Evolutionary conservation across 129 eudicot genomes (phyloP).

Genomic region (Lonicera japonica): DNA sequence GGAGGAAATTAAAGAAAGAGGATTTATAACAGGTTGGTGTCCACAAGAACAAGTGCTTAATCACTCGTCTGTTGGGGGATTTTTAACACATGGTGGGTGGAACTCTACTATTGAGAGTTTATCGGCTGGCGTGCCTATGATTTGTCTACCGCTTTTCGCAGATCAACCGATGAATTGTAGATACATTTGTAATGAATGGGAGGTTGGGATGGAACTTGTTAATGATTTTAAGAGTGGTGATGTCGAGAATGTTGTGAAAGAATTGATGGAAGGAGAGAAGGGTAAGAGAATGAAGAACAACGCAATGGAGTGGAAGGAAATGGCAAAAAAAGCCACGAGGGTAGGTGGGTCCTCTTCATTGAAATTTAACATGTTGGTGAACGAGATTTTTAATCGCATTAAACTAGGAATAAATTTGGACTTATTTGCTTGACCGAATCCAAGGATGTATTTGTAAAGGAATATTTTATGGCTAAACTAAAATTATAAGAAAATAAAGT

Average conservation of each 20-base stretch:
- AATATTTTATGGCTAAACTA: too few relatives aligned
- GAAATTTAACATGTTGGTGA: slow-evolving; percentile 3
- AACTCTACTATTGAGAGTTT: slow-evolving; percentile 13
- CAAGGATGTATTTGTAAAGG: too few relatives aligned
- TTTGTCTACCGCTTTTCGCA: slow-evolving; percentile 19
- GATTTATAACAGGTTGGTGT: neutral
- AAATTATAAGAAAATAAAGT: too few relatives aligned
- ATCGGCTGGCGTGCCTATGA: slow-evolving; percentile 30
- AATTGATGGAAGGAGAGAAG: slow-evolving; percentile 15
- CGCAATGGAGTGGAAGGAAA: slow-evolving; percentile 3
- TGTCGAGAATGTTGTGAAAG: slow-evolving; percentile 12
- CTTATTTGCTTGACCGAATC: too few relatives aligned
- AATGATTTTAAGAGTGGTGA: slow-evolving; percentile 13
- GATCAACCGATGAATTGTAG: slow-evolving; percentile 23
- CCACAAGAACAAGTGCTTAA: slow-evolving; percentile 12
- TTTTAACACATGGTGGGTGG: slow-evolving; percentile 1
- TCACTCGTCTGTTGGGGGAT: neutral
- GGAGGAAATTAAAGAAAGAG: slow-evolving; percentile 5
- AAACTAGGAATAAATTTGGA: neutral
- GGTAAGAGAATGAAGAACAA: slow-evolving; percentile 3
- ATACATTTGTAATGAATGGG: slow-evolving; percentile 18
- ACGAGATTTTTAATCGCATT: neutral
- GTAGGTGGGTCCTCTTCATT: neutral
- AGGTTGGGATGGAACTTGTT: slow-evolving; percentile 12
- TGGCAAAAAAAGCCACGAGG: slow-evolving; percentile 2